Percentiles rank a stretch among this genome's conserved stretches.
Evolutionary conservation across 306 rosid genomes (phyloP).

Genomic region (Glycine tomentella): DNA sequence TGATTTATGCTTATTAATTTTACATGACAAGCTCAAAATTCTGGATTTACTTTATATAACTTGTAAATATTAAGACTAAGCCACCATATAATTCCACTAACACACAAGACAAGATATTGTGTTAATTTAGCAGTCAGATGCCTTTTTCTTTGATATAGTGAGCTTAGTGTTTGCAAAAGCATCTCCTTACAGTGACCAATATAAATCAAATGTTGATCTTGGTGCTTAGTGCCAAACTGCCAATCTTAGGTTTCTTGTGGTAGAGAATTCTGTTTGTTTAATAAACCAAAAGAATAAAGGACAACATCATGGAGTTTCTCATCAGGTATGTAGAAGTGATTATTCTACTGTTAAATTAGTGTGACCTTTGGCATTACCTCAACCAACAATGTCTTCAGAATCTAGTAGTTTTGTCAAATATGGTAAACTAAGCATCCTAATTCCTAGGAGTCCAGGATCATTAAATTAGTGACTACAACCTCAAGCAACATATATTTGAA

Average conservation of each 20-base stretch:
- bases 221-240: conserved; percentile 29
- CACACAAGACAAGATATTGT: conserved; percentile 16
- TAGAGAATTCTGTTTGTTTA: not conserved
- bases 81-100: not conserved
- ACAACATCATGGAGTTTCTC: not conserved
- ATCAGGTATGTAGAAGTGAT: conserved; percentile 18
- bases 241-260: conserved; percentile 14
- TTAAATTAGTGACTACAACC: conserved; percentile 11
- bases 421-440: conserved; percentile 27
- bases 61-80: conserved; percentile 2
- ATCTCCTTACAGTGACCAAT: conserved; percentile 15
- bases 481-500: conserved; percentile 34
- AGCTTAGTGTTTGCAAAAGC: conserved; percentile 23
- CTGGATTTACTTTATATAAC: not conserved
- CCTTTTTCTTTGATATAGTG: conserved; percentile 21
- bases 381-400: conserved; percentile 17
- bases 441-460: not conserved
- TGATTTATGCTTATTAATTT: conserved; percentile 20
- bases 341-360: conserved; percentile 20
- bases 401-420: conserved; percentile 35
- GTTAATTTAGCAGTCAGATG: conserved; percentile 23
- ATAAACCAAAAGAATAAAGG: conserved; percentile 18
- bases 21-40: conserved; percentile 15
- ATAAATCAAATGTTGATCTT: not conserved
- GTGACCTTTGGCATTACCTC: conserved; percentile 4